Percentiles rank a stretch among this genome's conserved stretches.
phyloP scores from a whole-genome alignment of 169 alveolate genomes.

The Plasmodium coatneyi region DNA sequence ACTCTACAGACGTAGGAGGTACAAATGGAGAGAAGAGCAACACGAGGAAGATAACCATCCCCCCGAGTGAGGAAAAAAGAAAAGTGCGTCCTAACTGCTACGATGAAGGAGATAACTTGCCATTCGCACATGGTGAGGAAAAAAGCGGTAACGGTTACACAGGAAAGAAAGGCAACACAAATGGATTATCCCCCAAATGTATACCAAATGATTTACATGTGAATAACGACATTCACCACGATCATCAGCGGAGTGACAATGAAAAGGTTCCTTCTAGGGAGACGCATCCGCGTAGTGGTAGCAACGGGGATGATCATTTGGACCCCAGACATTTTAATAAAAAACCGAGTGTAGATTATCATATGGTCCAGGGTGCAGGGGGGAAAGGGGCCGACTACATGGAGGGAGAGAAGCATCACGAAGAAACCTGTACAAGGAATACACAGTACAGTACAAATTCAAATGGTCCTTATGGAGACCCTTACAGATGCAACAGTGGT shows the following conservation, averaged over 20 bases:
- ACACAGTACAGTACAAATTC: background rate
- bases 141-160: background rate
- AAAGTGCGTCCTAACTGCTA: background rate
- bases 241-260: background rate
- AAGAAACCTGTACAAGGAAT: background rate
- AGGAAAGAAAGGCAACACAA: background rate
- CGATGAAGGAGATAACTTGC: background rate
- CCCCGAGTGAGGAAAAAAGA: background rate
- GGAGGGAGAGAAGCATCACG: background rate
- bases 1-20: background rate
- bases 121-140: background rate
- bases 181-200: background rate
- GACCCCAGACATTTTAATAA: background rate
- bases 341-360: background rate
- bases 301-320: background rate
- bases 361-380: background rate
- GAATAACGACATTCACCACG: background rate
- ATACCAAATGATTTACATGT: background rate
- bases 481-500: background rate
- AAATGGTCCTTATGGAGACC: background rate
- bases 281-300: background rate
- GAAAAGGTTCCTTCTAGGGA: background rate
- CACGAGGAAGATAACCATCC: background rate
- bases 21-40: background rate
- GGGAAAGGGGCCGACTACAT: background rate